These are phyloP conservation scores for Pseudogymnoascus sp. DNA, from an alignment of 2,329 filamentous ascomycete species.

Conservation along the genomic window DNA sequence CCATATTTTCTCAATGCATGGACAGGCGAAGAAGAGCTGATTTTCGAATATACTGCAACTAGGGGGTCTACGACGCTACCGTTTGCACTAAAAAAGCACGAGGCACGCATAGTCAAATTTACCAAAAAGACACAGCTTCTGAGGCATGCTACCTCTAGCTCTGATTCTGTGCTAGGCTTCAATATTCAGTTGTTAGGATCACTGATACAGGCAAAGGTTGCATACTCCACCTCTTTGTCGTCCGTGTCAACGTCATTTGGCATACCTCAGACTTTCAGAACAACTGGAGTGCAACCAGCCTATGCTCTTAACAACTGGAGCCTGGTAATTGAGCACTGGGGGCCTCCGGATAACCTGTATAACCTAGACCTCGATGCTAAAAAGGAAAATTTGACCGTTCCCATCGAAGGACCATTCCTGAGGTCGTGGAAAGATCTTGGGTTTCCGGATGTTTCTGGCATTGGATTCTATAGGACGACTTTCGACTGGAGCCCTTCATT, in stretches of 20 bases:
- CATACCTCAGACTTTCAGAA: background rate
- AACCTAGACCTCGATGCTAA: slow-evolving; percentile 13
- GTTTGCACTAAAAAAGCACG: slow-evolving; percentile 31
- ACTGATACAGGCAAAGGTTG: background rate
- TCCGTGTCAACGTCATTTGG: background rate
- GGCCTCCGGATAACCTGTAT: slow-evolving; percentile 28
- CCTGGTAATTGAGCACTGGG: slow-evolving; percentile 33
- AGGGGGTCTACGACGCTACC: slow-evolving; percentile 21
- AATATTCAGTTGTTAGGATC: background rate
- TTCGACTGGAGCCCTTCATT: background rate
- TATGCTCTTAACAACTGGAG: slow-evolving; percentile 30
- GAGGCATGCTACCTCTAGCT: background rate
- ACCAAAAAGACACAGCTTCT: background rate
- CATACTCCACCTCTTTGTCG: background rate
- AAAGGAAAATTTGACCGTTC: slow-evolving; percentile 6
- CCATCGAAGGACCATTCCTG: slow-evolving; percentile 12
- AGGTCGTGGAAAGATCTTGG: background rate
- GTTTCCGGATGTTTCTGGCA: background rate
- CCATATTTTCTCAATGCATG: slow-evolving; percentile 36
- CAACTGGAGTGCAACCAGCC: background rate
- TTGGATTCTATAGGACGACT: background rate
- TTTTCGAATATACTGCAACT: slow-evolving; percentile 26
- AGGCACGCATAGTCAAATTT: slow-evolving; percentile 30
- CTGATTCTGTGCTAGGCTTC: background rate
- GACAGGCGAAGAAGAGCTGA: slow-evolving; percentile 30